Percentiles rank a stretch among this genome's conserved stretches.
phyloP scores from a whole-genome alignment of 1,284 basidiomycete species.

The Peniophora sp. region DNA sequence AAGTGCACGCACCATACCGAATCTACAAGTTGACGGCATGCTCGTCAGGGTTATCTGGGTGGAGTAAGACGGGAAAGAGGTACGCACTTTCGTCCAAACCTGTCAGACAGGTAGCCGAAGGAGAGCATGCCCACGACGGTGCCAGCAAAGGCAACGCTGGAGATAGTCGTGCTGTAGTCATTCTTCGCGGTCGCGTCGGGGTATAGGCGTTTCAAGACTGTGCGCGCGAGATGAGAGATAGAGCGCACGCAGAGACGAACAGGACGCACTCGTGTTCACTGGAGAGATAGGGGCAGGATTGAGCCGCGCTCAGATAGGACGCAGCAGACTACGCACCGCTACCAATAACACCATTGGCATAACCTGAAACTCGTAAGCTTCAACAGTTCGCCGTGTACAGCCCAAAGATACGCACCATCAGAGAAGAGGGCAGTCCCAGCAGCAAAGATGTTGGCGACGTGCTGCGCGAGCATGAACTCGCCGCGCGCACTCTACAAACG shows the following conservation, averaged over 20 bases:
- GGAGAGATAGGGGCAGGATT: conserved; percentile 3
- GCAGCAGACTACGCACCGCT: conserved; percentile 38
- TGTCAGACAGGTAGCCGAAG: conserved; percentile 79
- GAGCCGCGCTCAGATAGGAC: not conserved
- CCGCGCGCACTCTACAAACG: not conserved
- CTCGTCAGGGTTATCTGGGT: not conserved
- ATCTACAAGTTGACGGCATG: not conserved
- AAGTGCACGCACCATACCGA: not conserved
- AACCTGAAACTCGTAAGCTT: conserved; percentile 37
- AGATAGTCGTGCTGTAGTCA: conserved; percentile 56
- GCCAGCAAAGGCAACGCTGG: conserved; percentile 72
- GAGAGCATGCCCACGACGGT: conserved; percentile 77
- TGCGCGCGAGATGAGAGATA: not conserved
- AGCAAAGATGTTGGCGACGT: conserved; percentile 23
- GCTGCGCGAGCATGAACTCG: not conserved
- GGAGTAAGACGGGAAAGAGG: conserved; percentile 1
- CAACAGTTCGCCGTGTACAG: not conserved
- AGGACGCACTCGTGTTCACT: conserved; percentile 59
- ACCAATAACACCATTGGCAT: conserved; percentile 76
- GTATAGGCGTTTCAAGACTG: conserved; percentile 63
- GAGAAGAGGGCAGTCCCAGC: conserved; percentile 84
- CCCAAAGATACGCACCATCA: conserved; percentile 52
- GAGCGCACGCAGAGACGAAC: not conserved
- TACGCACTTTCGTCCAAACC: conserved; percentile 72
- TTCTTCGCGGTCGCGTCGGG: conserved; percentile 33